A percentile compares a stretch with the other conserved stretches of the same genome.
Evolutionary conservation across 2,329 filamentous ascomycete genomes (phyloP).

Genomic region (Calonectria pteridis): DNA sequence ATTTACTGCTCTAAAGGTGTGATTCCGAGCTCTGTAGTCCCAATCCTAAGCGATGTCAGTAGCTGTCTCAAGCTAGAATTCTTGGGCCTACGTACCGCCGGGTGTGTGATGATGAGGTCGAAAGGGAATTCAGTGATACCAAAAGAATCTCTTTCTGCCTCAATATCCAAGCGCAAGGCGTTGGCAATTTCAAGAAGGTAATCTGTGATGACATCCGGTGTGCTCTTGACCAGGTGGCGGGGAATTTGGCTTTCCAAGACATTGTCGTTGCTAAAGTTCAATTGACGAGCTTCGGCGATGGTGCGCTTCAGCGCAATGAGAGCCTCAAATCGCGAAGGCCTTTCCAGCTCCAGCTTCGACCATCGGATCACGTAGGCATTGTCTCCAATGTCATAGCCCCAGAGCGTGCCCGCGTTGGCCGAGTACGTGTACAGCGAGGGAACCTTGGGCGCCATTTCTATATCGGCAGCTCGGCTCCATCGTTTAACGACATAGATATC

Average conservation of each 20-base stretch:
- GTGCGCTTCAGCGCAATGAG: conserved; percentile 22
- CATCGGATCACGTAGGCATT: conserved; percentile 29
- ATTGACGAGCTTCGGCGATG: conserved; percentile 15
- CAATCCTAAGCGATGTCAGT: conserved; percentile 16
- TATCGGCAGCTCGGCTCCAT: conserved; percentile 8
- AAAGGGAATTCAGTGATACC: conserved; percentile 19
- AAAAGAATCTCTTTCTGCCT: conserved; percentile 2
- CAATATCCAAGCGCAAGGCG: conserved; percentile 16
- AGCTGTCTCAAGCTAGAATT: not conserved
- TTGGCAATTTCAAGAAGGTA: conserved; percentile 22
- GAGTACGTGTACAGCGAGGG: conserved; percentile 31
- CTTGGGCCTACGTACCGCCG: not conserved
- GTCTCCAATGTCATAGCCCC: conserved; percentile 28
- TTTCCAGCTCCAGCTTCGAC: conserved; percentile 29
- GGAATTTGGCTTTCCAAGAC: conserved; percentile 13
- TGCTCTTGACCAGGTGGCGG: conserved; percentile 24
- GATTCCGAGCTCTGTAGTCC: conserved; percentile 26
- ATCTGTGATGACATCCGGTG: conserved; percentile 26
- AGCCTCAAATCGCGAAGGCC: conserved; percentile 12
- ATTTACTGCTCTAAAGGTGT: conserved; percentile 29
- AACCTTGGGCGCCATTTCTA: conserved; percentile 16
- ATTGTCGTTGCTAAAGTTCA: conserved; percentile 5
- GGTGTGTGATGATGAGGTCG: conserved; percentile 30
- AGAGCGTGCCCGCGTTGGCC: conserved; percentile 7
- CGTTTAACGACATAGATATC: conserved; percentile 26